Conservation (phyloP, 306 rosid species). For the Arachis stenosperma region DNA sequence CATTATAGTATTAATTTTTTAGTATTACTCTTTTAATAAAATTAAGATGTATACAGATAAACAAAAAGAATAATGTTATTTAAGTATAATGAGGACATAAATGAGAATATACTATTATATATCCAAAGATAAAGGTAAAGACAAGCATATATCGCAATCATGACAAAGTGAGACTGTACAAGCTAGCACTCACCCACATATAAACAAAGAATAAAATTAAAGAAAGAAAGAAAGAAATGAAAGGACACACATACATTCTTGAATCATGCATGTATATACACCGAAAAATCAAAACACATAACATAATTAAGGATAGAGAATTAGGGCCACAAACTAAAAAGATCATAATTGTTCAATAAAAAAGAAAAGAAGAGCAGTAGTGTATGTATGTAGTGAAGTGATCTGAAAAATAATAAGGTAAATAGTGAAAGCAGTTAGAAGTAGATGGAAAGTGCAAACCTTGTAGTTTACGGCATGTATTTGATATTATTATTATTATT, state of each 20-base stretch:
- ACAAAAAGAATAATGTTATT: no score
- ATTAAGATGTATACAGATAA: neutral
- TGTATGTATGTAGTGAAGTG: no score
- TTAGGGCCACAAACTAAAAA: no score
- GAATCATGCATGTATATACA: neutral
- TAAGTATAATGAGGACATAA: neutral
- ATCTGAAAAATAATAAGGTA: neutral
- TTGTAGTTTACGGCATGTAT: slow-evolving; percentile 42
- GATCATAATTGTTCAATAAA: no score
- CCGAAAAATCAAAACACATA: no score
- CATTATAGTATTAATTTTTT: no score
- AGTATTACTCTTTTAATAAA: no score
- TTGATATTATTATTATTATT: no score
- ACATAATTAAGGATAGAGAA: no score
- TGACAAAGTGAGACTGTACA: slow-evolving; percentile 15
- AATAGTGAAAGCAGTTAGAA: slow-evolving; percentile 3
- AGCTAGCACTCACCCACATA: neutral
- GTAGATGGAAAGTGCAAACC: slow-evolving; percentile 25
- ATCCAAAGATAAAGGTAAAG: slow-evolving; percentile 5
- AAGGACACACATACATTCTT: neutral
- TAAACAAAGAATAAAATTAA: neutral
- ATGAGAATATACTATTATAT: neutral
- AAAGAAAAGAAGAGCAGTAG: neutral
- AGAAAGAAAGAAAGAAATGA: neutral
- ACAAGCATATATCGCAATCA: slow-evolving; percentile 25